A percentile compares a stretch with the other conserved stretches of the same genome.
Evolutionary conservation across 2,329 filamentous ascomycete species (phyloP).

Genomic region (Arachnomyces sp.): DNA sequence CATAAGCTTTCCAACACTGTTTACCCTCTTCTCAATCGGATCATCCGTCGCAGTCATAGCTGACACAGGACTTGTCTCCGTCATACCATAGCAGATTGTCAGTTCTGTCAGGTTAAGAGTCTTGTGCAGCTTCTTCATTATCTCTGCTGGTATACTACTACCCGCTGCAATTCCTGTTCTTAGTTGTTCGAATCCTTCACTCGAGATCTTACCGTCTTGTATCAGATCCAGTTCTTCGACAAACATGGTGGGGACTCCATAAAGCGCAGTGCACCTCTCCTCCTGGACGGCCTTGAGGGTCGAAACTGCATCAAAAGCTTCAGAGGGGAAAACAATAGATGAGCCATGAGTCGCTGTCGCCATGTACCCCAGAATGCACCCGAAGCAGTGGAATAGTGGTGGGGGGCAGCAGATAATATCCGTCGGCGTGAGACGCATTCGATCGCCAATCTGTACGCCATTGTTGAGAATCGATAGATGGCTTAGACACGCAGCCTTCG

Average conservation of each 20-base stretch:
- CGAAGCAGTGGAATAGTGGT: slow-evolving; percentile 66
- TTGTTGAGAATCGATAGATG: slow-evolving; percentile 91
- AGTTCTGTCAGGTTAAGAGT: slow-evolving; percentile 70
- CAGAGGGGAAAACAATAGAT: slow-evolving; percentile 74
- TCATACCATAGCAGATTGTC: slow-evolving; percentile 96
- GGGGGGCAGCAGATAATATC: slow-evolving; percentile 65
- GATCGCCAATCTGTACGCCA: slow-evolving; percentile 70
- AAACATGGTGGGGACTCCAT: slow-evolving; percentile 94
- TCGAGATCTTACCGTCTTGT: slow-evolving; percentile 39
- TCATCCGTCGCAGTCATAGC: slow-evolving; percentile 77
- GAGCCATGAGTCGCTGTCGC: slow-evolving; percentile 78
- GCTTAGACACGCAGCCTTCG: slow-evolving; percentile 84
- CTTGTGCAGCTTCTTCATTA: slow-evolving; percentile 61
- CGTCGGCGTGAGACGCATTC: slow-evolving; percentile 68
- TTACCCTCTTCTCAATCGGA: slow-evolving; percentile 63
- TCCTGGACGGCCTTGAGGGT: slow-evolving; percentile 59
- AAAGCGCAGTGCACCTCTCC: slow-evolving; percentile 61
- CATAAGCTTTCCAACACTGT: slow-evolving; percentile 70
- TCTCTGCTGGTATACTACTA: slow-evolving; percentile 69
- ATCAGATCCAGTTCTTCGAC: slow-evolving; percentile 77
- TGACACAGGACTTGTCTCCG: slow-evolving; percentile 65
- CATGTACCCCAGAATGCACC: slow-evolving; percentile 89
- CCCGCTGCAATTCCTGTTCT: slow-evolving; percentile 90
- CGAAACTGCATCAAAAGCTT: slow-evolving; percentile 75
- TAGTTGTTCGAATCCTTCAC: slow-evolving; percentile 56